Percentiles rank a stretch among this genome's conserved stretches.
phyloP scores from a whole-genome alignment of 768 basidiomycete genomes.

The Hirschioporus abietinus region DNA sequence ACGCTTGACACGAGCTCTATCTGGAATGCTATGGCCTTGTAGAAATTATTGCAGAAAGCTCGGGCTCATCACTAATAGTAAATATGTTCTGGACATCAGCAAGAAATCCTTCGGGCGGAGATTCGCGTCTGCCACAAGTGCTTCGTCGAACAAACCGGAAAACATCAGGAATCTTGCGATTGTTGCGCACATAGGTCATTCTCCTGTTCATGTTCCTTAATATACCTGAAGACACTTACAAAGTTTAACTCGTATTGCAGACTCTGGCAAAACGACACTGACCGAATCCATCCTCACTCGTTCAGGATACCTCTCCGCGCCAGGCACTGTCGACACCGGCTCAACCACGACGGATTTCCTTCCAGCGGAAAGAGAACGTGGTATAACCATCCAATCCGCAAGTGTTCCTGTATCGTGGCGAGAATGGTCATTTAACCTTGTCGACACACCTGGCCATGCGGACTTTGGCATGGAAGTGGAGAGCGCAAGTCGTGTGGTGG shows the following conservation, averaged over 20 bases:
- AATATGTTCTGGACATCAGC: neutral
- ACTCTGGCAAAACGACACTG: constrained; percentile 86
- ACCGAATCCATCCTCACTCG: constrained; percentile 82
- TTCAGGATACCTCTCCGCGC: constrained; percentile 63
- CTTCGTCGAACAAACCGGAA: constrained; percentile 25
- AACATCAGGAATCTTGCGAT: constrained; percentile 74
- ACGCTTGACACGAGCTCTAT: neutral
- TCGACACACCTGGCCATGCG: constrained; percentile 89
- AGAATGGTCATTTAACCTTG: constrained; percentile 78
- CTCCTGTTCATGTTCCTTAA: neutral
- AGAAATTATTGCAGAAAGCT: neutral
- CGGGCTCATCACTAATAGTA: neutral
- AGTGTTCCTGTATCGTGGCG: constrained; percentile 88
- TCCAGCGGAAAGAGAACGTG: constrained; percentile 83
- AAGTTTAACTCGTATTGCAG: constrained; percentile 31
- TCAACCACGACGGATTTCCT: constrained; percentile 90
- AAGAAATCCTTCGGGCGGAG: neutral
- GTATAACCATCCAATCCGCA: constrained; percentile 89
- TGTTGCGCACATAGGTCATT: constrained; percentile 82
- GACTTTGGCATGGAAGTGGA: constrained; percentile 98
- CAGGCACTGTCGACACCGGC: constrained; percentile 84
- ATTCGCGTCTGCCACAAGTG: neutral
- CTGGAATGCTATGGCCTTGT: neutral
- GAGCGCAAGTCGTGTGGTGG: constrained; percentile 84
- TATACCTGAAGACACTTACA: constrained; percentile 8